These are phyloP conservation scores for Aspergillus proliferans DNA, from an alignment of 2,329 filamentous ascomycete species.

Conservation along the genomic window DNA sequence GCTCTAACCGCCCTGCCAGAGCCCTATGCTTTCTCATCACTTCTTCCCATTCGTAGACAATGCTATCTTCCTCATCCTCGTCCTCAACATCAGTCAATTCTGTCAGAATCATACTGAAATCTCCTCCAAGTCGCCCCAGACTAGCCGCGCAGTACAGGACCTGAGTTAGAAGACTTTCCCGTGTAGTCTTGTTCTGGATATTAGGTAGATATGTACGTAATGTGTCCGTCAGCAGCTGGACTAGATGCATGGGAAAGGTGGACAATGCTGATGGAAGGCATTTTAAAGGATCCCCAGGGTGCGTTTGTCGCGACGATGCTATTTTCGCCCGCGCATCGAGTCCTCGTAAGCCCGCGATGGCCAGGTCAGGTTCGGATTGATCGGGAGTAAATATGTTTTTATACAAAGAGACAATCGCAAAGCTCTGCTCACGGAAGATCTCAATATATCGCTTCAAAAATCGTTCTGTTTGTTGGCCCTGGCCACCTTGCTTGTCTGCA, in stretches of 20 bases:
- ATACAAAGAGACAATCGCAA: slow-evolving; percentile 91
- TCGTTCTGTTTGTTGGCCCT: slow-evolving; percentile 86
- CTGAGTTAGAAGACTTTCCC: slow-evolving; percentile 86
- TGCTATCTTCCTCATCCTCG: slow-evolving; percentile 38
- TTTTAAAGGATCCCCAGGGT: slow-evolving; percentile 27
- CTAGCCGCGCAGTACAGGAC: slow-evolving; percentile 90
- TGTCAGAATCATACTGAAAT: slow-evolving; percentile 85
- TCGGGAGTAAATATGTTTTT: slow-evolving; percentile 74
- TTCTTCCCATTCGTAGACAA: slow-evolving; percentile 67
- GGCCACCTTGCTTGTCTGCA: slow-evolving; percentile 20
- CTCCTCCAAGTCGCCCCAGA: slow-evolving; percentile 79
- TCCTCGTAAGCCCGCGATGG: slow-evolving; percentile 20
- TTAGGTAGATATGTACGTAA: slow-evolving; percentile 71
- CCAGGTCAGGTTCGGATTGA: slow-evolving; percentile 29
- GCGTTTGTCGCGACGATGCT: slow-evolving; percentile 14
- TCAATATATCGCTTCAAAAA: slow-evolving; percentile 95
- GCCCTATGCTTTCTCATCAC: slow-evolving; percentile 82
- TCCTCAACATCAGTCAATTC: slow-evolving; percentile 39
- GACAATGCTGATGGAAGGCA: slow-evolving; percentile 69
- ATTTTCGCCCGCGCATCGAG: slow-evolving; percentile 22
- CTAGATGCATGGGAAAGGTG: slow-evolving; percentile 77
- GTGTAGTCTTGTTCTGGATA: slow-evolving; percentile 68
- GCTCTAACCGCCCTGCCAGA: slow-evolving; percentile 62
- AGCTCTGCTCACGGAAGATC: slow-evolving; percentile 95
- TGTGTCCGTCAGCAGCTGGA: slow-evolving; percentile 73